Percentiles rank a stretch among this genome's conserved stretches.
These are phyloP conservation scores for Elaeis guineensis DNA, from an alignment of 176 grass and related monocot genomes.

Conservation along the genomic window DNA sequence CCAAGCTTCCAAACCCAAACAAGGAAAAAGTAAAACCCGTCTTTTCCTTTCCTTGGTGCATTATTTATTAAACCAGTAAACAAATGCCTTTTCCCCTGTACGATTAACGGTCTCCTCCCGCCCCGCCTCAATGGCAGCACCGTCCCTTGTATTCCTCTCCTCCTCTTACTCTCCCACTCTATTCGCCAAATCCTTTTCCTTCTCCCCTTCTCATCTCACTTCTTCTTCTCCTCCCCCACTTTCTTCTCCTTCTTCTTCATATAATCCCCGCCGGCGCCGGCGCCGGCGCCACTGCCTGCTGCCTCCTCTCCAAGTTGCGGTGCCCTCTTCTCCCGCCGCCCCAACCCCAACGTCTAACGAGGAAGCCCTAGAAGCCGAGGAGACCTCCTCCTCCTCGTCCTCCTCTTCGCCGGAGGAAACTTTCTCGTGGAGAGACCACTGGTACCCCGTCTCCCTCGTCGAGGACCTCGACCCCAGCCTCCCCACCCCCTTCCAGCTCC, in stretches of 20 bases:
- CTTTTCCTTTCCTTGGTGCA: too few relatives aligned
- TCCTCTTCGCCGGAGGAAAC: slow-evolving; percentile 27
- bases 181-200: background rate
- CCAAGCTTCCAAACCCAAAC: too few relatives aligned
- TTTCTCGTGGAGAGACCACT: slow-evolving; percentile 94
- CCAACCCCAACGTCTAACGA: slow-evolving; percentile 31
- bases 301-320: slow-evolving; percentile 38
- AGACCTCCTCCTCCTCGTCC: slow-evolving; percentile 35
- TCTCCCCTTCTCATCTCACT: background rate
- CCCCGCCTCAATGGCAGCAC: too few relatives aligned
- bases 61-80: too few relatives aligned
- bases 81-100: too few relatives aligned
- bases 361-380: slow-evolving; percentile 23
- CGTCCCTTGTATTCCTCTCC: too few relatives aligned
- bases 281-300: slow-evolving; percentile 6
- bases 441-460: slow-evolving; percentile 88
- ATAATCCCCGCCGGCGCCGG: background rate
- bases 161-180: too few relatives aligned
- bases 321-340: slow-evolving; percentile 39
- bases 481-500: slow-evolving; percentile 90
- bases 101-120: too few relatives aligned
- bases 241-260: slow-evolving; percentile 4
- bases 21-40: too few relatives aligned
- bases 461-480: slow-evolving; percentile 78
- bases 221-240: background rate